Conservation (phyloP, 768 basidiomycete species). For the Rhizopogon vinicolor region DNA sequence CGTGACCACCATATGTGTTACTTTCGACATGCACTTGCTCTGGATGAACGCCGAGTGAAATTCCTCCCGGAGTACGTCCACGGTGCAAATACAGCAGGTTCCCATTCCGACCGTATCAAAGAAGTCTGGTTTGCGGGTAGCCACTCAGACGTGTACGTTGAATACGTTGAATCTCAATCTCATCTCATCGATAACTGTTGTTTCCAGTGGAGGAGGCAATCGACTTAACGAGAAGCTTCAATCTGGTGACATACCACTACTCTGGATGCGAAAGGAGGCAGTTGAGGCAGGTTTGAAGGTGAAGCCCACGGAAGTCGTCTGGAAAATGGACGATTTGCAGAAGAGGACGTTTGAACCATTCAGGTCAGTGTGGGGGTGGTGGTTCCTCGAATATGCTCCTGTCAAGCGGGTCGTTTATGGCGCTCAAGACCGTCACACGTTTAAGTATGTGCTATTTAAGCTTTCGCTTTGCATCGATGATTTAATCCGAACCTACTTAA, state of each 20-base stretch:
- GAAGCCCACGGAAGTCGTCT: background rate
- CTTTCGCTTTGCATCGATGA: background rate
- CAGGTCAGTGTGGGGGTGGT: background rate
- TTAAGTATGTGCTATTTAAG: background rate
- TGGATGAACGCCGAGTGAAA: conserved; percentile 32
- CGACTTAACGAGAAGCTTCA: conserved; percentile 2
- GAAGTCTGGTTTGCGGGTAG: conserved; percentile 29
- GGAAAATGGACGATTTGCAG: conserved; percentile 5
- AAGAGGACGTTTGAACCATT: conserved; percentile 5
- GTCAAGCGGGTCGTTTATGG: conserved; percentile 5
- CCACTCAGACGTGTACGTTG: conserved; percentile 30
- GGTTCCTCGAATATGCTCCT: conserved; percentile 1
- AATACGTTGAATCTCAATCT: background rate
- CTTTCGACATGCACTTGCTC: conserved; percentile 31
- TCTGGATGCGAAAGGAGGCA: conserved; percentile 25
- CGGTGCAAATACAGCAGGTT: conserved; percentile 4
- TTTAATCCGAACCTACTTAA: background rate
- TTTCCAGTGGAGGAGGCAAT: conserved; percentile 16
- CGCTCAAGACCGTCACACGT: background rate
- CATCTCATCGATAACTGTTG: background rate
- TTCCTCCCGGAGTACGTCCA: conserved; percentile 26
- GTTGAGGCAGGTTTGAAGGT: conserved; percentile 14
- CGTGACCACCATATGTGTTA: conserved; percentile 22
- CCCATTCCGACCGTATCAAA: conserved; percentile 13
- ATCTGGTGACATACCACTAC: conserved; percentile 10